Evolutionary conservation across 352 stramenopile species (phyloP), one percentile per base, ranked within the genome.

Genomic region (Phytopythium boreale): DNA sequence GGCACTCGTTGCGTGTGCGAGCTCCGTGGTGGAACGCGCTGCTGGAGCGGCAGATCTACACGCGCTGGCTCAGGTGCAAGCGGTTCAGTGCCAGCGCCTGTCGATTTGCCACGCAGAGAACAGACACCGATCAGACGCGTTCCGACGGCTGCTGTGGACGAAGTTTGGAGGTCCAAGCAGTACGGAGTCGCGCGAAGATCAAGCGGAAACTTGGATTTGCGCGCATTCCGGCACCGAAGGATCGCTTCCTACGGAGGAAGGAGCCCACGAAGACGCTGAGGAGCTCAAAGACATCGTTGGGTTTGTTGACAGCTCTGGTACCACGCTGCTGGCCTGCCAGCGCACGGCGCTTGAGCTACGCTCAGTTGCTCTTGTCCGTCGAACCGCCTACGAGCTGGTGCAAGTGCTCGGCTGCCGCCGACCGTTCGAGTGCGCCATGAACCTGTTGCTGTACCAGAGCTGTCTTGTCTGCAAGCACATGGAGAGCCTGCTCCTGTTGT

Each of bases 391-490:
- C 20, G 84, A 92, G 49, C 63, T 93, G 2, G 55, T 89, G 0
- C 82, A 92, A 57, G 57, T 79, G 19, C 72, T 77, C 26, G 82
- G 80, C 7, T 93, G 79, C 55, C 62, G 61, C 1, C 70, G 75
- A 36, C 68, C 80, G 4, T 74, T 81, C n/a, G 66, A 82, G 10
- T 82, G 74, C 31, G 76, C 75, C 5, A 82, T 79, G 36, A 79
- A 74, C 29, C 63, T 95, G 34, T 67, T 93, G n/a, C 64, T 87
- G 37, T 84, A 90, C 37, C 80, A 93, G 66, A 90, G 80, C 34
- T 63, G 67, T 6, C 53, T 75, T 2, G 73, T 80, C 6, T 71
- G 74, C 10, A 70, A 76, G 2, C 64, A 75, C 46, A 72, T 88
- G 59, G 65, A 57, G 12, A 49, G 56, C 17, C 37, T 85, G 1